phyloP scores from a whole-genome alignment of 2,329 filamentous ascomycete genomes.

The Xylariaceae sp. region DNA sequence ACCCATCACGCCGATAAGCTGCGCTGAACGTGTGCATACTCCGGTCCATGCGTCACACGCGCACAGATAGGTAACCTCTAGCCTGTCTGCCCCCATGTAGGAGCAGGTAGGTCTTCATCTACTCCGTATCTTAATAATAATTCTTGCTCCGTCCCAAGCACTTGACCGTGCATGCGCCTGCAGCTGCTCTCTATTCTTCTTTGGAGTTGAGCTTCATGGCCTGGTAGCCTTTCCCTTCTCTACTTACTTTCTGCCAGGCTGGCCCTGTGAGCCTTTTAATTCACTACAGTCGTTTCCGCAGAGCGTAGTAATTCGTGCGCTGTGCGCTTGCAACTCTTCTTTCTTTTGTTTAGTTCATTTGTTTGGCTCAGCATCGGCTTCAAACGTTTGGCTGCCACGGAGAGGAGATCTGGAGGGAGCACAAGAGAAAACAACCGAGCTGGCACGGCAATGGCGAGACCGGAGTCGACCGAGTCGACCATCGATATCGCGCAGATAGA shows the following conservation, averaged over 20 bases:
- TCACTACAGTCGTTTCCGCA: background rate
- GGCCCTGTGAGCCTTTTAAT: constrained; percentile 5
- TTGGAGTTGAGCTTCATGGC: constrained; percentile 25
- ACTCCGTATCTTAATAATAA: no score
- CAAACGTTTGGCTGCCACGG: no score
- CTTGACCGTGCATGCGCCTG: no score
- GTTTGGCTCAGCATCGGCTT: no score
- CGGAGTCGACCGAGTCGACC: constrained; percentile 13
- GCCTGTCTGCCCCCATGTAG: no score
- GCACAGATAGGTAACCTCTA: no score
- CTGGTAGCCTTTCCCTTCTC: constrained; percentile 15
- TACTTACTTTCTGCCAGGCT: constrained; percentile 4
- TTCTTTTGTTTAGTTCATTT: background rate
- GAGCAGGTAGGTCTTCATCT: no score
- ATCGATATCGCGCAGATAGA: constrained; percentile 17
- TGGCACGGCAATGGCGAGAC: constrained; percentile 11
- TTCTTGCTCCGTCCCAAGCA: no score
- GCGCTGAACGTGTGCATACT: no score
- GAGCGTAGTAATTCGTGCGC: no score
- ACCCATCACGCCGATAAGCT: no score
- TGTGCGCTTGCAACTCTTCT: background rate
- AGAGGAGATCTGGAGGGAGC: constrained; percentile 1
- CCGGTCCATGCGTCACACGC: no score
- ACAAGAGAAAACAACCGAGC: background rate
- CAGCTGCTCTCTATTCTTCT: constrained; percentile 13